Percentiles rank a stretch among this genome's conserved stretches.
These are phyloP conservation scores for Thelonectria olida DNA, from an alignment of 2,329 filamentous ascomycete species.

Conservation along the genomic window DNA sequence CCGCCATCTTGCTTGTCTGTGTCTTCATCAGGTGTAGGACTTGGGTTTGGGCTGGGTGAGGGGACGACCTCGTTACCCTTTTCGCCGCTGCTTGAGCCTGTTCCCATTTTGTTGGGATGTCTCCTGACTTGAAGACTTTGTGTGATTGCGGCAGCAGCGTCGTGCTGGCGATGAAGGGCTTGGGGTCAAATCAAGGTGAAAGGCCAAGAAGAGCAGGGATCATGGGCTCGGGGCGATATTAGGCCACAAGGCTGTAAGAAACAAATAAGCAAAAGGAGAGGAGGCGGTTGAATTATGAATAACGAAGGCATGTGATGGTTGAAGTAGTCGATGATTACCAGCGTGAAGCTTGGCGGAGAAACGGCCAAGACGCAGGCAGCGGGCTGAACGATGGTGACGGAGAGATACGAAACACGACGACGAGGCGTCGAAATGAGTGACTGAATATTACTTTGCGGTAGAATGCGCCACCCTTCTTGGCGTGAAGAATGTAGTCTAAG, in stretches of 20 bases:
- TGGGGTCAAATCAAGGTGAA: no score
- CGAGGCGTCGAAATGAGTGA: neutral
- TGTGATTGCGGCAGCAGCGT: no score
- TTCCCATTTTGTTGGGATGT: neutral
- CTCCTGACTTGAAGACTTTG: neutral
- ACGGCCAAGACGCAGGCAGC: neutral
- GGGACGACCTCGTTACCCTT: neutral
- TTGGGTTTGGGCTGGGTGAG: neutral
- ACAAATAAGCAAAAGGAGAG: neutral
- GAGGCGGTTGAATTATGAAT: neutral
- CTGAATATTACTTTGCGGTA: neutral
- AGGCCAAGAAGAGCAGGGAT: neutral
- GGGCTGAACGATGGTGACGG: neutral
- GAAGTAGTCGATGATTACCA: neutral
- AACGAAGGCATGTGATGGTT: neutral
- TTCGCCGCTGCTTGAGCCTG: neutral
- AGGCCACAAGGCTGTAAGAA: neutral
- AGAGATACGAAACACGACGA: neutral
- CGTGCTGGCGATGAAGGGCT: no score
- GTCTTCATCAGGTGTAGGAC: neutral
- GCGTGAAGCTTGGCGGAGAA: neutral
- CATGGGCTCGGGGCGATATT: neutral
- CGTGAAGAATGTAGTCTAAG: no score
- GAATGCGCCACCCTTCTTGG: neutral
- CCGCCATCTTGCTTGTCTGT: neutral